Evolutionary conservation across 345 rosid genomes (phyloP).

Genomic region (Salix koriyanagi): DNA sequence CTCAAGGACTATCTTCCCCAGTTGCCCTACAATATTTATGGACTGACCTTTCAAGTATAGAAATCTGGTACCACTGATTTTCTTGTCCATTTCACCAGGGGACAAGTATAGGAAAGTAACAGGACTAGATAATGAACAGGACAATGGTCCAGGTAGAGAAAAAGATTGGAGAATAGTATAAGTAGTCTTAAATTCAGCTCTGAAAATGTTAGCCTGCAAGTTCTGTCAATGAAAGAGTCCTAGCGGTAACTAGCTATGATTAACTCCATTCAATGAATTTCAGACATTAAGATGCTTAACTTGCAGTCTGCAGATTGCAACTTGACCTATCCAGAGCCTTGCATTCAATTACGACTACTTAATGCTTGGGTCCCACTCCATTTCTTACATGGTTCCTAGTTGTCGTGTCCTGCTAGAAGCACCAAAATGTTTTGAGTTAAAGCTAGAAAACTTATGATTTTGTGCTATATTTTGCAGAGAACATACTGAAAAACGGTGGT

Average conservation of each 20-base stretch:
- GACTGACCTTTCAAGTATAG: neutral
- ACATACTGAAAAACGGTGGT: conserved; percentile 42
- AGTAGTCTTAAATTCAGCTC: neutral
- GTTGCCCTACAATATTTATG: neutral
- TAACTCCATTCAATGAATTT: neutral
- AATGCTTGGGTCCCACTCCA: neutral
- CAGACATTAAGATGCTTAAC: neutral
- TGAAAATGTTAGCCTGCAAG: neutral
- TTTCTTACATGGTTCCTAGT: neutral
- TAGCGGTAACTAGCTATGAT: neutral
- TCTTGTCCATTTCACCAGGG: neutral
- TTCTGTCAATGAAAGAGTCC: neutral
- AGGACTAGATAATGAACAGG: neutral
- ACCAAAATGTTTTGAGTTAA: neutral
- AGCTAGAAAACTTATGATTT: no score
- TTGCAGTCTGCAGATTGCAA: neutral
- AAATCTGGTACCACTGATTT: neutral
- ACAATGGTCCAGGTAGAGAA: neutral
- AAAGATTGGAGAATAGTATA: neutral
- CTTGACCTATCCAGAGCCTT: neutral
- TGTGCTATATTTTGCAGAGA: conserved; percentile 16
- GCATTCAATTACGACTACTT: neutral
- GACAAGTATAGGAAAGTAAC: neutral
- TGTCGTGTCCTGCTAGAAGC: neutral
- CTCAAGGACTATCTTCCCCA: neutral